phyloP scores from a whole-genome alignment of 2,329 filamentous ascomycete species.

The Phaeoacremonium minimum region DNA sequence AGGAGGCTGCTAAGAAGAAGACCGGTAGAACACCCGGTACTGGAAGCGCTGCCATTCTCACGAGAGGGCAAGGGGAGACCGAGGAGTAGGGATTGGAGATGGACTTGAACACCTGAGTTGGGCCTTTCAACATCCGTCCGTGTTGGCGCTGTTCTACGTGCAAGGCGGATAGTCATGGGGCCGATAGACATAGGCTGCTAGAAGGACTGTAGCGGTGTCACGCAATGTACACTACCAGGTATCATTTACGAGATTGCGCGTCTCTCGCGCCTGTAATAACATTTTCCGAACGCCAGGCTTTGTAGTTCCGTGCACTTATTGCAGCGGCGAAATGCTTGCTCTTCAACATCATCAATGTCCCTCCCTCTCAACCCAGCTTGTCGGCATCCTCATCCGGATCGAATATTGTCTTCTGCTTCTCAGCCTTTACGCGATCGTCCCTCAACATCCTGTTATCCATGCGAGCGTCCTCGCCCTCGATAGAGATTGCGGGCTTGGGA shows the following conservation, averaged over 20 bases:
- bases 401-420: slow-evolving; percentile 64
- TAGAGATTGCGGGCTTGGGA: slow-evolving; percentile 75
- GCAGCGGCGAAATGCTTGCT: neutral
- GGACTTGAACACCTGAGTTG: too few species aligned
- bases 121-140: too few species aligned
- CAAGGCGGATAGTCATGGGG: too few species aligned
- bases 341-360: neutral
- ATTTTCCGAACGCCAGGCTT: slow-evolving; percentile 9
- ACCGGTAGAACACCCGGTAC: slow-evolving; percentile 68
- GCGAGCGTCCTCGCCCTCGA: slow-evolving; percentile 88
- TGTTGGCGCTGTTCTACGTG: too few species aligned
- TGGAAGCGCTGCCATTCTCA: slow-evolving; percentile 69
- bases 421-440: slow-evolving; percentile 71
- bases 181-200: too few species aligned
- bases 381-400: slow-evolving; percentile 72
- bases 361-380: slow-evolving; percentile 61
- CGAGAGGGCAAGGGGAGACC: slow-evolving; percentile 45
- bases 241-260: slow-evolving; percentile 11
- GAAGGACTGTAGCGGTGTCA: too few species aligned
- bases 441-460: slow-evolving; percentile 88
- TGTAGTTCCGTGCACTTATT: neutral
- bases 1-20: slow-evolving; percentile 98
- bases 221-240: slow-evolving; percentile 12
- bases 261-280: slow-evolving; percentile 10
- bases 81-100: too few species aligned